These are phyloP conservation scores for Scopulariopsis brevicaulis DNA, from an alignment of 2,329 filamentous ascomycete species.

Conservation along the genomic window DNA sequence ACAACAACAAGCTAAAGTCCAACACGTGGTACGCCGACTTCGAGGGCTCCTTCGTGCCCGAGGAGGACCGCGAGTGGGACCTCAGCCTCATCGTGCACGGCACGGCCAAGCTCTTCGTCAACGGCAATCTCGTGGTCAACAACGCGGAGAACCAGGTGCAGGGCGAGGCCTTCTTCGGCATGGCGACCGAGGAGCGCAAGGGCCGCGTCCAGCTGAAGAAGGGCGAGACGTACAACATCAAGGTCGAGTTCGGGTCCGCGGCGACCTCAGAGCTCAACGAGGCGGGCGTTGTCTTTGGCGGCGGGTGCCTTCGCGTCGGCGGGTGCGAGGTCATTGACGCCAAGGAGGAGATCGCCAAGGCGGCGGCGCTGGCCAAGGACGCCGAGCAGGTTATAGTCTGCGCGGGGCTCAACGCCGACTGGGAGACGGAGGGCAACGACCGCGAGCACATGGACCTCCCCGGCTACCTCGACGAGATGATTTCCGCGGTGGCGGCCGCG, in stretches of 20 bases:
- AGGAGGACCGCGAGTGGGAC: conserved; percentile 50
- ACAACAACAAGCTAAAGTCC: conserved; percentile 36
- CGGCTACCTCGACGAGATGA: conserved; percentile 58
- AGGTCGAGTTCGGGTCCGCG: conserved; percentile 48
- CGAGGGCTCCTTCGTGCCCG: conserved; percentile 47
- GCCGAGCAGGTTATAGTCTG: conserved; percentile 71
- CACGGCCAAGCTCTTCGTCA: conserved; percentile 52
- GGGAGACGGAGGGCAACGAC: conserved; percentile 72
- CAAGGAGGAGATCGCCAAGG: conserved; percentile 49
- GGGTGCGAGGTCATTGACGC: conserved; percentile 46
- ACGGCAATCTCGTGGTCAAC: conserved; percentile 51
- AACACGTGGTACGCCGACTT: conserved; percentile 49
- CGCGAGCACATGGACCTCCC: conserved; percentile 71
- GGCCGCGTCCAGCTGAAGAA: conserved; percentile 45
- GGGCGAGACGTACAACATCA: conserved; percentile 45
- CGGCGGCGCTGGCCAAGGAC: conserved; percentile 54
- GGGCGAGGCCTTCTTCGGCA: conserved; percentile 54
- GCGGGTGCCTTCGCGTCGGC: conserved; percentile 52
- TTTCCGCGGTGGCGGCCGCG: conserved; percentile 50
- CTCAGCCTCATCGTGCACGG: conserved; percentile 56
- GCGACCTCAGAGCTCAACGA: conserved; percentile 42
- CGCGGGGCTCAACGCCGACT: conserved; percentile 68
- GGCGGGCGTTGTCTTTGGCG: conserved; percentile 40
- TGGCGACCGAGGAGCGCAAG: conserved; percentile 51
- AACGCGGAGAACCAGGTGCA: conserved; percentile 52